phyloP scores from a whole-genome alignment of 1,284 basidiomycete genomes.

The Tranzscheliella williamsii region DNA sequence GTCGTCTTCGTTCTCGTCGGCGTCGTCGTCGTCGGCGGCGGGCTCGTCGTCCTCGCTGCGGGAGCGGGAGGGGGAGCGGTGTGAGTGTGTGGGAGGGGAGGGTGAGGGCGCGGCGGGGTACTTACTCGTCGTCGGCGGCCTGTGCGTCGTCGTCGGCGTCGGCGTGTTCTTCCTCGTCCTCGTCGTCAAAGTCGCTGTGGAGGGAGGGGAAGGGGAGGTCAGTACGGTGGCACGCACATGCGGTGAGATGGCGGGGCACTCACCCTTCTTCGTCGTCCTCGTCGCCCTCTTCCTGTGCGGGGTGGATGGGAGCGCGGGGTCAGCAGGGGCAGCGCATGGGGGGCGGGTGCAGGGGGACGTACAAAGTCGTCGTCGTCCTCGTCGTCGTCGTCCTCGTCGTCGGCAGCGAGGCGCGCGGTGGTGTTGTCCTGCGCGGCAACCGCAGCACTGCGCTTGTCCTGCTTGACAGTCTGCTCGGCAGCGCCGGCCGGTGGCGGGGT shows the following conservation, averaged over 20 bases:
- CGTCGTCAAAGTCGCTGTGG: conserved; percentile 1
- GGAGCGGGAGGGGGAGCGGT: background rate
- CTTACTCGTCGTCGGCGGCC: conserved; percentile 21
- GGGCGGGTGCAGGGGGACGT: background rate
- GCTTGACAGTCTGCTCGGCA: conserved; percentile 26
- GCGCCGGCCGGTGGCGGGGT: no score
- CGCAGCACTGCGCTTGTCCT: conserved; percentile 29
- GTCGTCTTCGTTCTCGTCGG: conserved; percentile 4
- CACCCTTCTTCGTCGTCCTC: conserved; percentile 28
- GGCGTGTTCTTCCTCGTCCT: conserved; percentile 14
- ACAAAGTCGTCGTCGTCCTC: conserved; percentile 37
- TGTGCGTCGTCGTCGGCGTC: conserved; percentile 14
- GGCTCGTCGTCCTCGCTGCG: conserved; percentile 13
- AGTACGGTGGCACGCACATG: no score
- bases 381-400: conserved; percentile 32
- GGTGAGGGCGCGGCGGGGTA: conserved; percentile 1
- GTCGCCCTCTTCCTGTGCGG: conserved; percentile 18
- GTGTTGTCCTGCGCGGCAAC: conserved; percentile 15
- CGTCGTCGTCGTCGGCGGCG: conserved; percentile 5
- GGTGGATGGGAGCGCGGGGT: background rate
- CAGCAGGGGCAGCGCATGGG: background rate
- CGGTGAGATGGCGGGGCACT: background rate
- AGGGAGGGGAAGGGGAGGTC: no score
- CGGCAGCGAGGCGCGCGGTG: conserved; percentile 10
- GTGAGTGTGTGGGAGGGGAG: background rate